Evolutionary conservation across 2,329 filamentous ascomycete species (phyloP).

Genomic region (Colletotrichum sp.): DNA sequence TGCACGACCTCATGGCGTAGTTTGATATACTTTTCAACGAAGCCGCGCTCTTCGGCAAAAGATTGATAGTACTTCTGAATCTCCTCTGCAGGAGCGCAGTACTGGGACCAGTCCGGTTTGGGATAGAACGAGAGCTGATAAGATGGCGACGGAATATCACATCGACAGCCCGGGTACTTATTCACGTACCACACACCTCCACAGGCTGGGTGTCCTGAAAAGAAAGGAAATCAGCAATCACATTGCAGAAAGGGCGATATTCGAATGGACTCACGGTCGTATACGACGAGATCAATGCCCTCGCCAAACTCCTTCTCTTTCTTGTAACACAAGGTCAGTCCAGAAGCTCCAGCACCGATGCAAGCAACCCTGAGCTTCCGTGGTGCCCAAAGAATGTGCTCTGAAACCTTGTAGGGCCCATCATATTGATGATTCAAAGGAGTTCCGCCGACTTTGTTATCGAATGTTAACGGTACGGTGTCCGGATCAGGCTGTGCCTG

Average conservation of each 20-base stretch:
- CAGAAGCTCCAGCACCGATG: constrained; percentile 11
- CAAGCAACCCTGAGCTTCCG: neutral
- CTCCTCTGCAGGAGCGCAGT: constrained; percentile 41
- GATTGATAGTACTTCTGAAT: constrained; percentile 42
- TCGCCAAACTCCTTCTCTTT: constrained; percentile 11
- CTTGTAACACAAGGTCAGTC: constrained; percentile 14
- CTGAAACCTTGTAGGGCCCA: neutral
- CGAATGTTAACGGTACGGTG: neutral
- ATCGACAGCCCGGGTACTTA: constrained; percentile 36
- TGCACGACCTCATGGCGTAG: constrained; percentile 26
- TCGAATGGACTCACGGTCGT: constrained; percentile 21
- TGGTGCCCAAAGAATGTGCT: neutral
- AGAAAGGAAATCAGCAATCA: neutral
- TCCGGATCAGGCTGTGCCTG: neutral
- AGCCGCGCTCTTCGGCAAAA: constrained; percentile 34
- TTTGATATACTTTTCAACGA: constrained; percentile 30
- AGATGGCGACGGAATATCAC: constrained; percentile 41
- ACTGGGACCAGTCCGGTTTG: constrained; percentile 47
- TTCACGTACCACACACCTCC: constrained; percentile 41
- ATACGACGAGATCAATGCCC: constrained; percentile 24
- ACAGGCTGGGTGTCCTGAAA: neutral
- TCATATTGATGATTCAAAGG: neutral
- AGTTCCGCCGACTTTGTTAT: neutral
- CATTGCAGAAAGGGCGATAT: fast-evolving
- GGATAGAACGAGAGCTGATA: constrained; percentile 50